A percentile compares a stretch with the other conserved stretches of the same genome.
Evolutionary conservation across 208 protist genomes (phyloP).

Genomic region (Acanthamoeba polyphaga): DNA sequence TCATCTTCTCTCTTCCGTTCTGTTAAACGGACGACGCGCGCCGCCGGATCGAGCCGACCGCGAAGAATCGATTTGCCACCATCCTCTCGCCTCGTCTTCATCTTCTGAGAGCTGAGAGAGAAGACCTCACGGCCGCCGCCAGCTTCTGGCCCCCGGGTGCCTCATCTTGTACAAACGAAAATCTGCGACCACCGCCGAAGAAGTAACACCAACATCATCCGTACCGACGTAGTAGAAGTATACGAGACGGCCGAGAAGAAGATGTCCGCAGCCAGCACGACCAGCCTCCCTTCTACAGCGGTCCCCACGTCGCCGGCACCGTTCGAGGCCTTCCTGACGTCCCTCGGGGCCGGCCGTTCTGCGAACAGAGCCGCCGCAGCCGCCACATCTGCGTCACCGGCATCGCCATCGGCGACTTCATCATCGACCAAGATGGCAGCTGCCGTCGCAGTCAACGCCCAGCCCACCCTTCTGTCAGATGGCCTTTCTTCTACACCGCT

Average conservation of each 20-base stretch:
- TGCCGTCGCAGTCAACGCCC: background rate
- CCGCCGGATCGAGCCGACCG: too few relatives aligned
- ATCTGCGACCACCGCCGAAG: too few relatives aligned
- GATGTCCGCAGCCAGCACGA: background rate
- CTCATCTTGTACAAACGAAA: too few relatives aligned
- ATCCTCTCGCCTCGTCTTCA: too few relatives aligned
- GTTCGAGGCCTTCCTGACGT: constrained; percentile 2
- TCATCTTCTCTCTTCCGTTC: too few relatives aligned
- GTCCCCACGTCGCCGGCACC: background rate
- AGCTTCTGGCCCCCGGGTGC: too few relatives aligned
- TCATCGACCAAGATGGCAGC: background rate
- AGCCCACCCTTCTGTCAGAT: background rate
- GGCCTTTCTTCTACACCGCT: background rate
- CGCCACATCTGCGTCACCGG: background rate
- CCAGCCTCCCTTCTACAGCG: background rate
- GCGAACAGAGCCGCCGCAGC: background rate
- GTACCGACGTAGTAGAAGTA: too few relatives aligned
- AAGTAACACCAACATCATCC: too few relatives aligned
- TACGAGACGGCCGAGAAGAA: background rate
- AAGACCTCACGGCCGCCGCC: too few relatives aligned
- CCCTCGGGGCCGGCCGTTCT: background rate
- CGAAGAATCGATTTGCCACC: too few relatives aligned
- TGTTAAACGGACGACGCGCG: too few relatives aligned
- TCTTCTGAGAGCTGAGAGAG: too few relatives aligned
- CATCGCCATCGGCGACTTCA: background rate